A percentile compares a stretch with the other conserved stretches of the same genome.
Evolutionary conservation across 805 yeast species (phyloP).

Genomic region (Spathaspora arborariae): DNA sequence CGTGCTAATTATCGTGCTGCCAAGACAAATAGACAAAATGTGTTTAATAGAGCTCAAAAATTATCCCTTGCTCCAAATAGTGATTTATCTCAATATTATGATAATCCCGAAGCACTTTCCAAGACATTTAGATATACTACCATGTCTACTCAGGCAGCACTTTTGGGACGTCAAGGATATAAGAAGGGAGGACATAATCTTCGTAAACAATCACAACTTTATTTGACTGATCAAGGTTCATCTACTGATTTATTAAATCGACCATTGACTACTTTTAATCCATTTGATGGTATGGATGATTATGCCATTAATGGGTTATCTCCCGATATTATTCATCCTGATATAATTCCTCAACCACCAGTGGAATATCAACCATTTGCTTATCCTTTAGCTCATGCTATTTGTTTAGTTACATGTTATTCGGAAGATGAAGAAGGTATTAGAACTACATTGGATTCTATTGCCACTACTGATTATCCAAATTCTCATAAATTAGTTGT

Average conservation of each 20-base stretch:
- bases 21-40: constrained; percentile 37
- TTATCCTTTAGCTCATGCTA: constrained; percentile 58
- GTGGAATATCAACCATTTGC: constrained; percentile 82
- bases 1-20: constrained; percentile 46
- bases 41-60: constrained; percentile 27
- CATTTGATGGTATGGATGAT: constrained; percentile 31
- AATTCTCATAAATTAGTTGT: constrained; percentile 87
- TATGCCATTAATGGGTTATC: constrained; percentile 46
- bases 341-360: constrained; percentile 89
- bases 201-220: constrained; percentile 20
- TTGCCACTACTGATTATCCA: constrained; percentile 94
- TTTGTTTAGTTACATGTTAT: constrained; percentile 75
- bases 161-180: constrained; percentile 17
- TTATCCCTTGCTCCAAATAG: constrained; percentile 37
- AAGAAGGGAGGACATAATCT: constrained; percentile 13
- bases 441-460: constrained; percentile 84
- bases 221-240: constrained; percentile 27
- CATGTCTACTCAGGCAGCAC: constrained; percentile 62
- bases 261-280: constrained; percentile 25
- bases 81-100: constrained; percentile 33
- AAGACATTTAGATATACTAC: constrained; percentile 50
- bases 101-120: constrained; percentile 27
- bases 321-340: constrained; percentile 62
- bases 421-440: constrained; percentile 88
- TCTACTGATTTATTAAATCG: constrained; percentile 33